These are phyloP conservation scores for Corniculantispora saksenae DNA, from an alignment of 2,329 filamentous ascomycete genomes.

Conservation along the genomic window DNA sequence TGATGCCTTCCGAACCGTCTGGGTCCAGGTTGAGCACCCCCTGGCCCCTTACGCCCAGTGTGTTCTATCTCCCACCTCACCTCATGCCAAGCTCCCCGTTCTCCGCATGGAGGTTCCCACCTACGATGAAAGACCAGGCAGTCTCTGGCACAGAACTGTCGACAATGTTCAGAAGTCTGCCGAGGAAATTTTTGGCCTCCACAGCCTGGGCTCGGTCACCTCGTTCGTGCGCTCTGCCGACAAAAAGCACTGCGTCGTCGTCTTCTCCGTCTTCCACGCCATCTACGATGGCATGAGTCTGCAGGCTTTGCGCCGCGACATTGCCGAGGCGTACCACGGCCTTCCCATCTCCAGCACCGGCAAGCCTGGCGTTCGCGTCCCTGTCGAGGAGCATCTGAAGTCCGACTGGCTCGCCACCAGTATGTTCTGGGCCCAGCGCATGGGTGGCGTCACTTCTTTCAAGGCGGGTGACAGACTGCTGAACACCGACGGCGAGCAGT, in stretches of 20 bases:
- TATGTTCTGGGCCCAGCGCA: constrained; percentile 19
- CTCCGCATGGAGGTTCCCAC: constrained; percentile 9
- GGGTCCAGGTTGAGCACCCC: constrained; percentile 20
- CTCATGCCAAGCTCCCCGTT: constrained; percentile 11
- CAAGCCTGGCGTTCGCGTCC: constrained; percentile 16
- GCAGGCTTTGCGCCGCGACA: constrained; percentile 14
- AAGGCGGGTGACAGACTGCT: not conserved
- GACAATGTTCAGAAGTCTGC: constrained; percentile 16
- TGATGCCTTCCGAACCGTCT: constrained; percentile 22
- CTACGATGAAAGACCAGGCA: constrained; percentile 11
- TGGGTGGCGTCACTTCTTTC: constrained; percentile 15
- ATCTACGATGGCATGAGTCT: constrained; percentile 24
- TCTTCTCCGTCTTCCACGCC: constrained; percentile 37
- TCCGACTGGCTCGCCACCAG: constrained; percentile 21
- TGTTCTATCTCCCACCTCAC: constrained; percentile 12
- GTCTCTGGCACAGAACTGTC: constrained; percentile 15
- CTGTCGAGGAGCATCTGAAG: constrained; percentile 16
- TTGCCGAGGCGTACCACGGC: constrained; percentile 15
- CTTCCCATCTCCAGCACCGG: constrained; percentile 16
- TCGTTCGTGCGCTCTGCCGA: constrained; percentile 16
- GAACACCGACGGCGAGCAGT: not conserved
- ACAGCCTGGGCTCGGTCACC: constrained; percentile 15
- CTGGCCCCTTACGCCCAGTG: constrained; percentile 21
- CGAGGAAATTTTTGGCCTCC: constrained; percentile 17
- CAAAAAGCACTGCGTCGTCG: constrained; percentile 26